A percentile compares a stretch with the other conserved stretches of the same genome.
These are phyloP conservation scores for Calonectria honghensis DNA, from an alignment of 2,329 filamentous ascomycete genomes.

Conservation along the genomic window DNA sequence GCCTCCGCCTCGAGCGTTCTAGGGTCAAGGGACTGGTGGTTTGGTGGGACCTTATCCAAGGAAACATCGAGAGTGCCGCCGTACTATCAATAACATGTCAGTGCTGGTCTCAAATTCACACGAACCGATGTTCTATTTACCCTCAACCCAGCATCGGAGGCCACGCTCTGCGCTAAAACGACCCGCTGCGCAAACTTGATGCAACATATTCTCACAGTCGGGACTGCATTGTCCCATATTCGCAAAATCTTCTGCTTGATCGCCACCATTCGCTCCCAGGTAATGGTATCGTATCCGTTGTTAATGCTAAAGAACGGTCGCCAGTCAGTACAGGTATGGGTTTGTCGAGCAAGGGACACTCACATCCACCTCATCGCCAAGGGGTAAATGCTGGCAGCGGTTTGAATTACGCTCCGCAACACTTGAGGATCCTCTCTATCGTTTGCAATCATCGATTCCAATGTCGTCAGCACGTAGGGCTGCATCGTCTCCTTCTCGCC, in stretches of 20 bases:
- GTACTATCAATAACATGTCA: conserved; percentile 59
- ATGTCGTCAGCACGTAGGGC: conserved; percentile 84
- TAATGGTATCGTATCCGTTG: conserved; percentile 85
- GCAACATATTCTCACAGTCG: conserved; percentile 91
- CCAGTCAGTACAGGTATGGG: conserved; percentile 51
- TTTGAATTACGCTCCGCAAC: conserved; percentile 89
- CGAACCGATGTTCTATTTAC: conserved; percentile 66
- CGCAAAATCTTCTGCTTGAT: conserved; percentile 93
- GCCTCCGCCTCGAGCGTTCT: conserved; percentile 94
- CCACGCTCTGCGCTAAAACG: conserved; percentile 93
- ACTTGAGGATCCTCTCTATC: conserved; percentile 86
- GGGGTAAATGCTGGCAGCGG: conserved; percentile 93
- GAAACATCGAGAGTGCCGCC: conserved; percentile 82
- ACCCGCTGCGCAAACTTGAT: conserved; percentile 98
- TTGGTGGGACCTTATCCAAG: conserved; percentile 87
- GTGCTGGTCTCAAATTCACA: conserved; percentile 9
- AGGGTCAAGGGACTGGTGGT: conserved; percentile 86
- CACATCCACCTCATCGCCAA: conserved; percentile 96
- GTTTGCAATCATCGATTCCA: conserved; percentile 82
- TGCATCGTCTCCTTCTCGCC: conserved; percentile 88
- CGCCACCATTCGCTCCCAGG: conserved; percentile 90
- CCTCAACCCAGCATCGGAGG: conserved; percentile 86
- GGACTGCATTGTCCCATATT: conserved; percentile 87
- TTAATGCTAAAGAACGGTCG: conserved; percentile 79
- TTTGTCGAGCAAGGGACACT: conserved; percentile 66